Evolutionary conservation across 176 grass and related monocot species (phyloP).

Genomic region (Rhynchospora breviuscula): DNA sequence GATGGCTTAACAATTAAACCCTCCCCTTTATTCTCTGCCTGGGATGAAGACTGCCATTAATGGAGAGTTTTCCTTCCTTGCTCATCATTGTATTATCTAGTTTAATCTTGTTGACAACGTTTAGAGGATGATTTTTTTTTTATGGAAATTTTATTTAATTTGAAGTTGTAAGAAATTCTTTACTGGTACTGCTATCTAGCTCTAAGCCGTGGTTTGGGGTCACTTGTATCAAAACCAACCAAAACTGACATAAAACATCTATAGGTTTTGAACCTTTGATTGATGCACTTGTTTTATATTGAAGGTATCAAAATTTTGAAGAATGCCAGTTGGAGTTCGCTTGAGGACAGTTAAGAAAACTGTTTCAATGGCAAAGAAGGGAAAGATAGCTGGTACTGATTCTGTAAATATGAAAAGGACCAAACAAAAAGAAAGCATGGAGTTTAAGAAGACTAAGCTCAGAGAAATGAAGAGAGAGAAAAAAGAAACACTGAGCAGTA

Average conservation of each 20-base stretch:
- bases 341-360: conserved; percentile 30
- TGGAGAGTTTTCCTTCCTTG: too few species aligned
- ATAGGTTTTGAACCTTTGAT: background rate
- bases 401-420: background rate
- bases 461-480: background rate
- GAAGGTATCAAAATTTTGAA: background rate
- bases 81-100: too few species aligned
- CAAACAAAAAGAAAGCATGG: conserved; percentile 16
- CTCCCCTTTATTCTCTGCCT: too few species aligned
- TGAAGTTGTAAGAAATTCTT: too few species aligned
- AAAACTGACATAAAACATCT: background rate
- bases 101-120: too few species aligned
- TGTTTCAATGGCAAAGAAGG: conserved; percentile 18
- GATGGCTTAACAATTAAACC: too few species aligned
- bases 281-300: background rate
- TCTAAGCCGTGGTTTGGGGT: too few species aligned
- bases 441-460: background rate
- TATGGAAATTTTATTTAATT: too few species aligned
- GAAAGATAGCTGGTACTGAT: background rate
- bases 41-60: too few species aligned
- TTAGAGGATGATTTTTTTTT: too few species aligned
- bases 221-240: too few species aligned
- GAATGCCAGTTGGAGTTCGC: conserved; percentile 34
- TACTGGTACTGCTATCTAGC: too few species aligned
- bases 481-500: background rate